phyloP scores from a whole-genome alignment of 106 monocot species.

The Amphibolis antarctica region DNA sequence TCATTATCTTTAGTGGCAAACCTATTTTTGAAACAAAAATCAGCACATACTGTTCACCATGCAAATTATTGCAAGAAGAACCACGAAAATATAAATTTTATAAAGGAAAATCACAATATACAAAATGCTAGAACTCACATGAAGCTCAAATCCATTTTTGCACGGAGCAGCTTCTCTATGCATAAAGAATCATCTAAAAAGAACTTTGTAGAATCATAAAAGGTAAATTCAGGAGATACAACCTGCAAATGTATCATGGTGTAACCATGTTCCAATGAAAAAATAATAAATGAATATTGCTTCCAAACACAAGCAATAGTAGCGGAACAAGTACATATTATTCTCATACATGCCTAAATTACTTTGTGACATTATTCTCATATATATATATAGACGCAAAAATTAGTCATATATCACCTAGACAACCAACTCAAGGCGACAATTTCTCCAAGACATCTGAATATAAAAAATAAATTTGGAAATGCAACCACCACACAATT shows the following conservation, averaged over 20 bases:
- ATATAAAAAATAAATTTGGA: too few species aligned
- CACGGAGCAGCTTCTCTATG: constrained; percentile 85
- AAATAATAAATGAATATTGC: too few species aligned
- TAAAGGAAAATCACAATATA: not conserved
- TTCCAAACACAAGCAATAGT: too few species aligned
- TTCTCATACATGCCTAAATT: too few species aligned
- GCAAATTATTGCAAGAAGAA: not conserved
- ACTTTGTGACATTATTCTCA: too few species aligned
- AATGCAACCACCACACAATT: too few species aligned
- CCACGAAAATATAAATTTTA: not conserved
- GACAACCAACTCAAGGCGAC: too few species aligned
- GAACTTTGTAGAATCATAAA: constrained; percentile 78
- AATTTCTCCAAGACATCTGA: too few species aligned
- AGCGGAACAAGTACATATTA: too few species aligned
- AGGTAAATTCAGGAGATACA: constrained; percentile 86
- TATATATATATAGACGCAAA: too few species aligned
- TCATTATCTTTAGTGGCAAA: constrained; percentile 84
- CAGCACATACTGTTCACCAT: not conserved
- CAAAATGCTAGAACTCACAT: constrained; percentile 38
- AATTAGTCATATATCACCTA: too few species aligned
- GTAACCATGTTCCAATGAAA: too few species aligned
- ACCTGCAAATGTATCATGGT: constrained; percentile 30
- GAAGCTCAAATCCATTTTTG: constrained; percentile 86
- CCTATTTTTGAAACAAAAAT: constrained; percentile 36
- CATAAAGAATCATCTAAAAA: constrained; percentile 55